Evolutionary conservation across 1,139 yeast species (phyloP), one percentile per base, ranked within the genome.

Genomic region (Taphrina sp.): DNA sequence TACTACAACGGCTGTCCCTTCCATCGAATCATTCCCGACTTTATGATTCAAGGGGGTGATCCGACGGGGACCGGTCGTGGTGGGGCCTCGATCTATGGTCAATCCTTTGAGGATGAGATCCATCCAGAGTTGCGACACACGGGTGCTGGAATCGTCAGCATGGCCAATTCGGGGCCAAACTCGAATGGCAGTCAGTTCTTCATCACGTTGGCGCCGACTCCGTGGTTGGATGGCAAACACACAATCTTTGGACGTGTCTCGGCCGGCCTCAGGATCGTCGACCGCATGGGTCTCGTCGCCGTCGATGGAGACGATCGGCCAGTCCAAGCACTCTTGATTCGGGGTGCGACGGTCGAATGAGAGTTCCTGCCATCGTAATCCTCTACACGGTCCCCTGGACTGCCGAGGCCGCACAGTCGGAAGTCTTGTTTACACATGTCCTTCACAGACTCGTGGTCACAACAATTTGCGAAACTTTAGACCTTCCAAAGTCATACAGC

Each of bases 221-320:
- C 80, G 1, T 75, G 75, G 61, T 69, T 76, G 56, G 75, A 77
- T 61, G 73, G 75, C 19, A 72, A 73, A 58, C 75, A 73, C 61
- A 78, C 80, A 0, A 68, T 81, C n/a, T 74, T 85, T 61, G 94
- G 92, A 1, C 77, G 80, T 60, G 74, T 83, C 8, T 74, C 72
- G 8, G 80, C 78, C 1, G 80, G 80, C 0, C 74, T 81, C 47
- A 69, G 75, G 66, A 76, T 73, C n/a, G 73, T 81, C 12, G 70
- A 76, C 51, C 72, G 75, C 35, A 79, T 83, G 23, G 71, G 75
- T 3, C 76, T 76, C 37, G 75, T 76, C n/a, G 81, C 79, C 54
- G 63, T 77, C 34, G 67, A 70, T 19, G 67, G 70, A 0, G 73
- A 73, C 34, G 72, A 70, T 56, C 63, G 65, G 14, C 82, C 82